phyloP scores from a whole-genome alignment of 768 basidiomycete species.

The Suillus spraguei region DNA sequence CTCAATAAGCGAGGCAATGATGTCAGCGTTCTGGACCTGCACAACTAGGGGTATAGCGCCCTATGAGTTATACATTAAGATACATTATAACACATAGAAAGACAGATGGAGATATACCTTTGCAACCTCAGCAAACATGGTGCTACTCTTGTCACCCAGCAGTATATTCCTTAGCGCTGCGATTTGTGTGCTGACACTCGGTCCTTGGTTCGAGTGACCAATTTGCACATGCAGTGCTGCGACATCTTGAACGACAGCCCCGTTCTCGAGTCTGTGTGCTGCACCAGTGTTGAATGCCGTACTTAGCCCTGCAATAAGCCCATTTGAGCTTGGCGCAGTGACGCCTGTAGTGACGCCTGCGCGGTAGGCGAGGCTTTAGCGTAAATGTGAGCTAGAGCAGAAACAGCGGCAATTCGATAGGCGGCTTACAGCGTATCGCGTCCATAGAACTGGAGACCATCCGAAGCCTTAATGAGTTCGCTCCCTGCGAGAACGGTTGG shows the following conservation, averaged over 20 bases:
- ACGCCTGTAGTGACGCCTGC: constrained; percentile 66
- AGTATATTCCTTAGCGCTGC: constrained; percentile 70
- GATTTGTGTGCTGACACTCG: constrained; percentile 82
- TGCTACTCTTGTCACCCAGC: constrained; percentile 31
- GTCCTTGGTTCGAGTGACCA: constrained; percentile 40
- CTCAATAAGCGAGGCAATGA: constrained; percentile 75
- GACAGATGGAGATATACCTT: constrained; percentile 36
- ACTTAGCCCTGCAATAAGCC: constrained; percentile 59
- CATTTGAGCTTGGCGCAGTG: constrained; percentile 52
- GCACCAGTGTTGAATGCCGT: constrained; percentile 60
- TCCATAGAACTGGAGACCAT: constrained; percentile 71
- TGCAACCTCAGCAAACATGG: constrained; percentile 44
- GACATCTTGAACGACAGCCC: constrained; percentile 62
- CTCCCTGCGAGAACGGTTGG: constrained; percentile 39
- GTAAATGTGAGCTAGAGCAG: constrained; percentile 18
- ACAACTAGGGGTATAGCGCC: constrained; percentile 77
- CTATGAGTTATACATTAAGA: constrained; percentile 33
- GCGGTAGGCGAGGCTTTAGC: constrained; percentile 64
- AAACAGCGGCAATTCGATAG: constrained; percentile 3
- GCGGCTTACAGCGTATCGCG: constrained; percentile 53
- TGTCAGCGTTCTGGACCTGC: constrained; percentile 74
- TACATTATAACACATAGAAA: neutral
- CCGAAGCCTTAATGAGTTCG: constrained; percentile 60
- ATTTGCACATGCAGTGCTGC: constrained; percentile 66
- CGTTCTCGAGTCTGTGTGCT: constrained; percentile 53